Evolutionary conservation across 1,284 basidiomycete species (phyloP), one percentile per base, ranked within the genome.

Genomic region (Trichosporon sp.): DNA sequence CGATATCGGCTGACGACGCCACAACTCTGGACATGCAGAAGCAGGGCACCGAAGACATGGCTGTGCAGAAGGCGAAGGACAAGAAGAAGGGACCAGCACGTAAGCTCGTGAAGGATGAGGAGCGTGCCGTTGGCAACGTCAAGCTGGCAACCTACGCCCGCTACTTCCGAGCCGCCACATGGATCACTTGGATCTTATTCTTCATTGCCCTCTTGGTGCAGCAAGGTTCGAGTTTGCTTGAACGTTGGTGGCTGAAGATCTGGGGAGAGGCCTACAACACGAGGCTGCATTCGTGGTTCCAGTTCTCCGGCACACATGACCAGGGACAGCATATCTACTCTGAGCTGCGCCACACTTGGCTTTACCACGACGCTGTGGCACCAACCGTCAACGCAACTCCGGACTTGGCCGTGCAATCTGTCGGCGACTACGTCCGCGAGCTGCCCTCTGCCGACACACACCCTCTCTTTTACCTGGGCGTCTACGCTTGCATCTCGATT

Each of bases 101-200:
- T 62, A 80, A 80, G 65, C 73, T 78, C 5, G 68, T 80, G 29
- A 73, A 78, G 68, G 76, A 79, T 58, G 77, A 79, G 64, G 86
- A 88, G 69, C 81, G 90, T 21, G 87, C 89, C 46, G 83, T 84
- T 1, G 90, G 90, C 2, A 85, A 86, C 59, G 90, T 93, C 34
- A 90, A 91, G 73, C 89, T 88, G 88, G 74, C 78, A 2, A 87
- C 91, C 52, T 93, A 93, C 75, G 86, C 87, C 67, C 87, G 86
- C 13, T 92, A 92, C 75, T 81, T 93, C 64, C 83, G 75, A 11
- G 79, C 82, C 0, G 80, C 81, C 6, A 77, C 77, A 2, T 74
- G 71, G 61, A 69, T 72, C 34, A 76, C 76, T 4, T 81, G 79
- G 79, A 58, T 64, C 11, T 67, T 75, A 62, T 74, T 71, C 9